Percentiles rank a stretch among this genome's conserved stretches.
Conservation (phyloP, 228 moss, liverwort and hornwort genomes). For the Sphagnum magellanicum region DNA sequence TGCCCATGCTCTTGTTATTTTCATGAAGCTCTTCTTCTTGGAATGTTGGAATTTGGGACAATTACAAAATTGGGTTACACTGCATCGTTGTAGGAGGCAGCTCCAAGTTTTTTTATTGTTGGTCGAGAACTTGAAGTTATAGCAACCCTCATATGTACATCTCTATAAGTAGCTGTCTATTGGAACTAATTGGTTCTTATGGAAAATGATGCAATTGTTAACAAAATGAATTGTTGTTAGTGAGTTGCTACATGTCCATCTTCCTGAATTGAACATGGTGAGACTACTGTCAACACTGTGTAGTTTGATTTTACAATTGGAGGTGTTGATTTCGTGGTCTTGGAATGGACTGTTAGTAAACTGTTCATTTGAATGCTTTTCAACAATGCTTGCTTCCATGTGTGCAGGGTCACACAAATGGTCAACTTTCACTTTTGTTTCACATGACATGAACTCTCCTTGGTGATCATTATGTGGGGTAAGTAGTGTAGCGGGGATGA, state of each 20-base stretch:
- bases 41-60: slow-evolving; percentile 16
- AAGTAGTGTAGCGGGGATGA: slow-evolving; percentile 3
- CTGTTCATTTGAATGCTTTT: too few relatives aligned
- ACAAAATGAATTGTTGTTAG: too few relatives aligned
- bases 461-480: slow-evolving; percentile 98
- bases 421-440: slow-evolving; percentile 87
- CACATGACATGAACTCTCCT: slow-evolving; percentile 74
- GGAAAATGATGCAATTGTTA: too few relatives aligned
- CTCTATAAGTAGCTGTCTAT: too few relatives aligned
- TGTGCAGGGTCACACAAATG: slow-evolving; percentile 92
- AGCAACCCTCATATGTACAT: slow-evolving; percentile 56
- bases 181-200: too few relatives aligned
- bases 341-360: too few relatives aligned
- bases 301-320: too few relatives aligned
- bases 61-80: slow-evolving; percentile 49
- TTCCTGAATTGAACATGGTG: too few relatives aligned
- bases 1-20: not conserved
- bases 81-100: slow-evolving; percentile 71
- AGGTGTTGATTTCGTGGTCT: too few relatives aligned
- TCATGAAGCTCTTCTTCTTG: not conserved
- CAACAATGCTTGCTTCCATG: not conserved
- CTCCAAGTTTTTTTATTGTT: slow-evolving; percentile 65
- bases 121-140: slow-evolving; percentile 85
- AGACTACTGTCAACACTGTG: too few relatives aligned
- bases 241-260: too few relatives aligned